A percentile compares a stretch with the other conserved stretches of the same genome.
phyloP scores from a whole-genome alignment of 345 rosid species.

The Barbarea vulgaris region DNA sequence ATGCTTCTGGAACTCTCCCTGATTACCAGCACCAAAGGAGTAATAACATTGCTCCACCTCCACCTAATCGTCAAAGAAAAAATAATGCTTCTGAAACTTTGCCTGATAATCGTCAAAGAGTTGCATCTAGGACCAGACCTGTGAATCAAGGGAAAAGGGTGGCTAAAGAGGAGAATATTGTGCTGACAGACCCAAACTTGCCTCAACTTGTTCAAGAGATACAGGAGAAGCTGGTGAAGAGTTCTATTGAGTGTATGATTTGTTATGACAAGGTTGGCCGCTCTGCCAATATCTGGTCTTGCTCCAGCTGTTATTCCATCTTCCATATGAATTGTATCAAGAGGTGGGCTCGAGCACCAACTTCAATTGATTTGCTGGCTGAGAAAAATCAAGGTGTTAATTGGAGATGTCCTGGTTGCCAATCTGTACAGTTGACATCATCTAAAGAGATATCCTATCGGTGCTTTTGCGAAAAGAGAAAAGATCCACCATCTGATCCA shows the following conservation, averaged over 20 bases:
- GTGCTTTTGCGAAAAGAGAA: slow-evolving; percentile 88
- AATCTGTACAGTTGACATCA: slow-evolving; percentile 75
- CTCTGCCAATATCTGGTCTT: slow-evolving; percentile 83
- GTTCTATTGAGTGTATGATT: slow-evolving; percentile 90
- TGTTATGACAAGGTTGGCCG: slow-evolving; percentile 90
- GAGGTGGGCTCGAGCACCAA: slow-evolving; percentile 96
- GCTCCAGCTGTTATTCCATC: slow-evolving; percentile 91
- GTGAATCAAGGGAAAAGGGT: slow-evolving; percentile 47
- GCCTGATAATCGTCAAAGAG: slow-evolving; percentile 43
- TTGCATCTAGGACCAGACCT: slow-evolving; percentile 41
- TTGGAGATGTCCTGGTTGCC: slow-evolving; percentile 99
- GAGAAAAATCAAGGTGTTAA: slow-evolving; percentile 87
- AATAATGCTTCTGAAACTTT: slow-evolving; percentile 35
- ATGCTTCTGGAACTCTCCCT: slow-evolving; percentile 25
- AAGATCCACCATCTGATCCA: slow-evolving; percentile 85
- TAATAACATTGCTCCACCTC: slow-evolving; percentile 7
- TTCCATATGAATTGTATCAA: slow-evolving; percentile 91
- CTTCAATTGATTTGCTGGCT: slow-evolving; percentile 74
- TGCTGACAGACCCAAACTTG: slow-evolving; percentile 55
- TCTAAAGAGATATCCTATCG: slow-evolving; percentile 73
- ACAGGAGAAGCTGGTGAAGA: slow-evolving; percentile 79
- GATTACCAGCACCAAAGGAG: slow-evolving; percentile 42
- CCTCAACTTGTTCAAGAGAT: slow-evolving; percentile 92
- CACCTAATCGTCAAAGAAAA: slow-evolving; percentile 43
- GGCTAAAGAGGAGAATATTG: slow-evolving; percentile 39